Conservation (phyloP, 2,329 filamentous ascomycete genomes). For the Leptographium wingfieldii region DNA sequence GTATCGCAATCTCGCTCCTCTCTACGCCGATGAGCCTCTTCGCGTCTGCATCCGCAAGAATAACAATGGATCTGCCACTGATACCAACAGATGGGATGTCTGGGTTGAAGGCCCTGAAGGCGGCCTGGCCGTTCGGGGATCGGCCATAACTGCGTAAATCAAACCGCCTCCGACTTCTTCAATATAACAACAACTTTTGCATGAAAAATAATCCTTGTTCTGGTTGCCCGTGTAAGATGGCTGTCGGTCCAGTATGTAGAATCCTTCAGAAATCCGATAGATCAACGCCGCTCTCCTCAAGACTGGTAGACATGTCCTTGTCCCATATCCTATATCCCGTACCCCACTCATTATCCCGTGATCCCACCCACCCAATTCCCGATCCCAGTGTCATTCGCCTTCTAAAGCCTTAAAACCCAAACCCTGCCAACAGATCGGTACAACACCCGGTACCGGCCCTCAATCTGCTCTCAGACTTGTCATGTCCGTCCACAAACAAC, state of each 20-base stretch:
- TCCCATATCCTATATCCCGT: not conserved
- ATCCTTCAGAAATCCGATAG: not conserved
- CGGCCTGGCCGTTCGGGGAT: constrained; percentile 50
- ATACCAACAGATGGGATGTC: constrained; percentile 38
- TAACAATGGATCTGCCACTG: constrained; percentile 24
- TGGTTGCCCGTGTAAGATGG: not conserved
- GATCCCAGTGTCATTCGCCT: not conserved
- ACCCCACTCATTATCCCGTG: not conserved
- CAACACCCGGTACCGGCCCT: not conserved
- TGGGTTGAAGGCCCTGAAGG: constrained; percentile 53
- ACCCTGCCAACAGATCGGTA: not conserved
- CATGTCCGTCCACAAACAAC: constrained; percentile 6
- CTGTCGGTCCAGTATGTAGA: not conserved
- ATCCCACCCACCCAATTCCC: not conserved
- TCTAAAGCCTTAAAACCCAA: not conserved
- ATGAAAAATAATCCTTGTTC: not conserved
- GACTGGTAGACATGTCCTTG: not conserved
- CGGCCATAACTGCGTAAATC: constrained; percentile 6
- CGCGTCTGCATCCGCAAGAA: constrained; percentile 51
- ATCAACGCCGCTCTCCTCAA: not conserved
- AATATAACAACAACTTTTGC: too few relatives aligned
- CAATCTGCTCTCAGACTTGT: not conserved
- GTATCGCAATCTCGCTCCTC: constrained; percentile 71
- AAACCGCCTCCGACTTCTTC: too few relatives aligned
- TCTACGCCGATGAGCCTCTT: constrained; percentile 63